Evolutionary conservation across 2,329 filamentous ascomycete species (phyloP), one percentile per base, ranked within the genome.

Genomic region (Cadophora malorum): DNA sequence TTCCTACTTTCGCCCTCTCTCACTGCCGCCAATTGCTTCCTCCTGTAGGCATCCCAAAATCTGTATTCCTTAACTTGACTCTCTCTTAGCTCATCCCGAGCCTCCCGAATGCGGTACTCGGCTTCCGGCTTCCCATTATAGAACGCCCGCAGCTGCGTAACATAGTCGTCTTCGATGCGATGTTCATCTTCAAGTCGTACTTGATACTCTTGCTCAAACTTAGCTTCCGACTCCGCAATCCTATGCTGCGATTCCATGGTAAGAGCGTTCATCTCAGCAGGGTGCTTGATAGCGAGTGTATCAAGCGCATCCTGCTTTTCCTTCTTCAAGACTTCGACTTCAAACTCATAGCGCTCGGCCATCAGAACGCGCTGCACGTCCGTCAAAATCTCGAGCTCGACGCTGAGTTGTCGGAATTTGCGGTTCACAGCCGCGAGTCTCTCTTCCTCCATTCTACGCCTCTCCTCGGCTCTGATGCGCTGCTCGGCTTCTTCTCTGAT

Each of bases 81-180:
- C 64, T 74, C 75, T 71, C 79, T 77, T 80, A 83, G 83, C n/a
- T 72, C 73, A 60, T 76, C 75, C 63, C 81, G 80, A 0, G 78
- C 76, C 16, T 74, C 71, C 61, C 85, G 81, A 78, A 86, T 82
- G 62, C 78, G 77, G 35, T 71, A 67, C 23, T 77, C 72, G 1
- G 78, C 79, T n/a, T 77, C 75, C 4, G 73, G 67, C 59, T 79
- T 79, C 21, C 74, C 74, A 6, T 74, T 72, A 79, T 80, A 85
- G 70, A 81, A 84, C 0, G 63, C 71, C 19, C 70, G 60, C 8
- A 86, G 77, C 49, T 79, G 74, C 16, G 71, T 69, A 0, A 79
- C 72, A 71, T 87, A 87, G 38, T 80, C 75, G 4, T 80, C 77
- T 69, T 86, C 83, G 6, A 84, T 76, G 7, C 73, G 74, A 10